Evolutionary conservation across 768 basidiomycete genomes (phyloP), one percentile per base, ranked within the genome.

Genomic region (Mycena chlorophos): DNA sequence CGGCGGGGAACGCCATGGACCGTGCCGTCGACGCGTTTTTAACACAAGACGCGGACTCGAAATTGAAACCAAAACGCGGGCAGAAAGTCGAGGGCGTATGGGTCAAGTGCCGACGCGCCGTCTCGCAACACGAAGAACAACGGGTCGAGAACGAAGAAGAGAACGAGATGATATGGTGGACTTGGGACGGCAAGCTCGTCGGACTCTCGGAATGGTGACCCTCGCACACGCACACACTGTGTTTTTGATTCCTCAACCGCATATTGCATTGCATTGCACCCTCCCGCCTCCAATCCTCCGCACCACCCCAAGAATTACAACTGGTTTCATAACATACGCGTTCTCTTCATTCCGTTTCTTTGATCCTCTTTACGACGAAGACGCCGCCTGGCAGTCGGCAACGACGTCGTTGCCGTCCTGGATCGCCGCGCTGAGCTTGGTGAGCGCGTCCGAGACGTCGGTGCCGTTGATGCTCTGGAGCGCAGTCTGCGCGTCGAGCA

Each of bases 101-200:
- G 80, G 68, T 82, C 17, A 70, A 72, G 0, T 65, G 69, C 19
- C 67, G 64, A n/a, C n/a, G n/a, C n/a, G n/a, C n/a, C n/a, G n/a
- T n/a, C n/a, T n/a, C n/a, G n/a, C n/a, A n/a, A n/a, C n/a, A n/a
- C n/a, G n/a, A n/a, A n/a, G n/a, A n/a, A n/a, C n/a, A 23, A 27
- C 45, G 8, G 22, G 12, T 27, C 6, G 23, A 46, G 12, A 20
- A 19, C 45, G 67, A 69, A 29, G 77, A 78, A 53, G 68, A 66
- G 42, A 68, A 73, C 38, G 81, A 84, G 54, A 77, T 82, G 79
- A 82, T 84, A 42, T 84, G 82, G 82, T 84, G 82, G 82, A 80
- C 73, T 51, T 84, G 82, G 82, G 79, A 84, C 65, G 81, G 81
- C 1, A 80, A 78, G 58, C 64, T 84, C 50, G 71, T 73, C 13